Evolutionary conservation across 2,329 filamentous ascomycete species (phyloP), one percentile per base, ranked within the genome.

Genomic region (Alternaria sp.): DNA sequence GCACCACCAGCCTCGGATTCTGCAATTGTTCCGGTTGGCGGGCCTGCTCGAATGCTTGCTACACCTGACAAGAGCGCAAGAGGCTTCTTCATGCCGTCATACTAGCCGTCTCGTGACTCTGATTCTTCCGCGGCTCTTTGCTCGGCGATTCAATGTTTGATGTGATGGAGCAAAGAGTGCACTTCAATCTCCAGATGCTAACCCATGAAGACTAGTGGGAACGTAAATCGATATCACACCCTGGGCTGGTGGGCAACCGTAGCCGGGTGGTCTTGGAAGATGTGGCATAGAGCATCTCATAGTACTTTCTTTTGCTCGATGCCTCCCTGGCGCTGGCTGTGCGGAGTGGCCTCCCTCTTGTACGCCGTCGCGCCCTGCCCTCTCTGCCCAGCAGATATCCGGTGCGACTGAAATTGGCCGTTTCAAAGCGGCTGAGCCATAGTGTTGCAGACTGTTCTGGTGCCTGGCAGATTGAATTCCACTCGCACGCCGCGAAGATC

Each of bases 371-470:
- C 58, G 46, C 54, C 41, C 58, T 32, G 65, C 65, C 60, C 63
- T 68, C 67, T 64, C 71, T 73, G 68, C 62, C 66, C 66, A 70
- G 69, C 67, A 70, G 69, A 73, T 65, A 68, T 65, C 66, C 67
- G 70, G 78, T 79, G 76, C 75, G 72, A 79, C 78, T 64, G 54
- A 68, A 66, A 68, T 66, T 73, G 66, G 70, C 69, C 76, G 74
- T 78, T 79, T 77, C 73, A 74, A 72, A 67, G 68, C 72, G 73
- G 65, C 69, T 74, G 69, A 63, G 70, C 68, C 61, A 71, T 73
- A 69, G 76, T 75, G 76, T 77, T 72, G 75, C 77, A 76, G 70
- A 70, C 69, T 69, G 72, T 71, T 72, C 74, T 77, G 63, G 78
- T 80, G 67, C 77, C 78, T 79, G 76, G 77, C 73, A 74, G 70